Evolutionary conservation across 1,139 yeast genomes (phyloP).

Genomic region (Lodderomyces elongisporus): DNA sequence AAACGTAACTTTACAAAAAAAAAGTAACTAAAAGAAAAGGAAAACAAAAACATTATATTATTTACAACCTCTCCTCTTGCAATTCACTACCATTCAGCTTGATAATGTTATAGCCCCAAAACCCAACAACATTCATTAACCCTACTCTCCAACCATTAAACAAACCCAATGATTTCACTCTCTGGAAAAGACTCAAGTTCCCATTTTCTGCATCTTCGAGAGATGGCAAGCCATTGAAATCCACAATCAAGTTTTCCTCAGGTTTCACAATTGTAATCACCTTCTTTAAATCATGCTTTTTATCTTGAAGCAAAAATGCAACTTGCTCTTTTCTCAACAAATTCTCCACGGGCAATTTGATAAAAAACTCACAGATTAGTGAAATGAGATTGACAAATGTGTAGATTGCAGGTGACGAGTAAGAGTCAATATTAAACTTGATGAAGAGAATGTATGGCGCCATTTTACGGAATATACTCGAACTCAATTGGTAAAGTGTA

Average conservation of each 20-base stretch:
- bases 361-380: constrained; percentile 60
- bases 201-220: constrained; percentile 9
- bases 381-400: constrained; percentile 50
- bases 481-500: constrained; percentile 56
- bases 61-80: constrained; percentile 41
- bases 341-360: constrained; percentile 85
- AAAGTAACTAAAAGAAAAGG: no score
- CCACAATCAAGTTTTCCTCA: constrained; percentile 48
- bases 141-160: constrained; percentile 95
- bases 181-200: constrained; percentile 13
- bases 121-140: constrained; percentile 69
- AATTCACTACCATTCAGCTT: constrained; percentile 46
- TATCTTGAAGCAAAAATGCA: constrained; percentile 48
- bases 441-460: constrained; percentile 72
- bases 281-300: constrained; percentile 29
- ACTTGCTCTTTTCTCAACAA: constrained; percentile 80
- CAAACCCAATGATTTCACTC: constrained; percentile 34
- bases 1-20: no score
- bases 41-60: no score
- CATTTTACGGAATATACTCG: constrained; percentile 58
- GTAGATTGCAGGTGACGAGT: constrained; percentile 58
- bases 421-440: constrained; percentile 63
- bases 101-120: constrained; percentile 73
- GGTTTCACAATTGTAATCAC: constrained; percentile 38
- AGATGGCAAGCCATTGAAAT: constrained; percentile 21